Evolutionary conservation across 345 rosid species (phyloP).

Genomic region (Boechera divaricarpa): DNA sequence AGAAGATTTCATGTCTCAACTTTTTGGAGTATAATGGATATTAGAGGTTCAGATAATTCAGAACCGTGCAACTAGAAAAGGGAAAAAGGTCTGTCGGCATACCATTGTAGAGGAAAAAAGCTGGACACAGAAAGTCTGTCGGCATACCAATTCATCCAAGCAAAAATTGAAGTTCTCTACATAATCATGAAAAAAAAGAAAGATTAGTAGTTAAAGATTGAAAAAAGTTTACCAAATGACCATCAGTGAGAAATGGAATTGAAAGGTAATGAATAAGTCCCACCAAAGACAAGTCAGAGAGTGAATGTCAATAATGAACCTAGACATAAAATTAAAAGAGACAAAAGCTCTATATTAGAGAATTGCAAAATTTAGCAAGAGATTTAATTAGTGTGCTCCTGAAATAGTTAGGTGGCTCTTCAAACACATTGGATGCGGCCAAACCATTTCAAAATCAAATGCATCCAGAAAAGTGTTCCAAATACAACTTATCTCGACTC

Average conservation of each 20-base stretch:
- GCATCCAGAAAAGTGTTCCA: conserved; percentile 23
- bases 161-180: conserved; percentile 10
- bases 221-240: conserved; percentile 6
- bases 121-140: background rate
- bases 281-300: conserved; percentile 19
- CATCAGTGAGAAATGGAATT: conserved; percentile 13
- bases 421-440: conserved; percentile 16
- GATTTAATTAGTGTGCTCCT: background rate
- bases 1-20: background rate
- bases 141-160: conserved; percentile 9
- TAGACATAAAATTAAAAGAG: conserved; percentile 10
- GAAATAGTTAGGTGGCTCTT: conserved; percentile 25
- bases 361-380: conserved; percentile 17
- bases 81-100: conserved; percentile 4
- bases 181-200: conserved; percentile 18
- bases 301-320: conserved; percentile 18
- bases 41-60: conserved; percentile 5
- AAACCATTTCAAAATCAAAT: conserved; percentile 15
- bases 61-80: background rate
- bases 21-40: background rate
- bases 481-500: conserved; percentile 8
- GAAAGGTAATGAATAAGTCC: conserved; percentile 8
- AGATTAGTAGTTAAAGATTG: conserved; percentile 6
- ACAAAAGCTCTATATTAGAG: conserved; percentile 8
- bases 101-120: conserved; percentile 20